phyloP scores from a whole-genome alignment of 805 yeast genomes.

The Myxozyma mucilagina region DNA sequence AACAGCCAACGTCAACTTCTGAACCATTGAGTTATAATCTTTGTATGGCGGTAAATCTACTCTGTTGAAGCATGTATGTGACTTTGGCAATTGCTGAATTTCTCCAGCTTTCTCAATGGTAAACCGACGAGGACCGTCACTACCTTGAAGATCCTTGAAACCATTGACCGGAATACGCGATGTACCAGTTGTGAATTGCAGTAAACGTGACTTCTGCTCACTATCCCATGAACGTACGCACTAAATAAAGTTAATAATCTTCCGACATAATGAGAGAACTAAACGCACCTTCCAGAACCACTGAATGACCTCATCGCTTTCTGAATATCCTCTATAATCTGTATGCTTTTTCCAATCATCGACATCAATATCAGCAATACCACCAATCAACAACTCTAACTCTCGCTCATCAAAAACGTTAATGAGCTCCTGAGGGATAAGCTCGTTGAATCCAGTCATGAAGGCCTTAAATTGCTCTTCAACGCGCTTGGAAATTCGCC shows the following conservation, averaged over 20 bases:
- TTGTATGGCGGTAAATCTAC: constrained; percentile 95
- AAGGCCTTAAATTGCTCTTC: constrained; percentile 96
- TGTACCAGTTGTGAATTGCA: constrained; percentile 98
- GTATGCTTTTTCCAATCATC: constrained; percentile 99
- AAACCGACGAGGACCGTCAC: constrained; percentile 98
- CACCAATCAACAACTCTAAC: constrained; percentile 93
- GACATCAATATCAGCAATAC: constrained; percentile 95
- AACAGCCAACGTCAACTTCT: constrained; percentile 91
- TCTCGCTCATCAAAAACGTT: constrained; percentile 98
- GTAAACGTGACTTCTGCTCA: constrained; percentile 91
- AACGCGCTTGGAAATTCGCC: constrained; percentile 91
- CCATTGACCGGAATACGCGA: constrained; percentile 99
- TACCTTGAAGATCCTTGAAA: constrained; percentile 96
- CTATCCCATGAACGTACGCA: constrained; percentile 92
- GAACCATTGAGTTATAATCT: constrained; percentile 79
- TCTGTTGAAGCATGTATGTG: constrained; percentile 98
- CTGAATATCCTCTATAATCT: constrained; percentile 97
- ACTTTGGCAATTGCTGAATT: constrained; percentile 84
- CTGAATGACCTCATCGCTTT: constrained; percentile 91
- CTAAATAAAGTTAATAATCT: constrained; percentile 15
- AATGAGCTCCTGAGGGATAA: constrained; percentile 94
- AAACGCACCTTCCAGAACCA: constrained; percentile 85
- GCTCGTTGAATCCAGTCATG: constrained; percentile 94
- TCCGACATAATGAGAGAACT: not conserved
- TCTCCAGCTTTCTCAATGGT: constrained; percentile 99